These are phyloP conservation scores for Albugo laibachii DNA, from an alignment of 352 stramenopile genomes.

Conservation along the genomic window DNA sequence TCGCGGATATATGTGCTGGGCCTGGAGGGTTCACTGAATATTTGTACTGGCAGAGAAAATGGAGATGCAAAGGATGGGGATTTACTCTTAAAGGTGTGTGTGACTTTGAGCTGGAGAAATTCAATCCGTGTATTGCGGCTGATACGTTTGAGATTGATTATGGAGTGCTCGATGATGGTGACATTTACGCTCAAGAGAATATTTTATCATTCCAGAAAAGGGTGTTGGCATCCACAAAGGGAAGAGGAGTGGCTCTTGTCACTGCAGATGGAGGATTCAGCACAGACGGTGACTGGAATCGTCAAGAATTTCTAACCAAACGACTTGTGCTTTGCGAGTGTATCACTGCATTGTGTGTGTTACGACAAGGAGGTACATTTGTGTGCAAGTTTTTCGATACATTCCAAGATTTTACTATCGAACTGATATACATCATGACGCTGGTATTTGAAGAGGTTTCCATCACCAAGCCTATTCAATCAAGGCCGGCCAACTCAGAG, in stretches of 20 bases:
- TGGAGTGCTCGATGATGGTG: neutral
- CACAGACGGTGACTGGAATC: slow-evolving; percentile 23
- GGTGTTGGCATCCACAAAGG: neutral
- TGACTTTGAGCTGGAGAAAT: neutral
- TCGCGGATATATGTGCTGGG: neutral
- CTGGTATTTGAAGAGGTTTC: slow-evolving; percentile 16
- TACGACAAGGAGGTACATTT: slow-evolving; percentile 17
- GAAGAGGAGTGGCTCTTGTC: slow-evolving; percentile 15
- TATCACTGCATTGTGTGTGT: slow-evolving; percentile 18
- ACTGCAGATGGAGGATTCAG: slow-evolving; percentile 40
- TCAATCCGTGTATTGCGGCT: neutral
- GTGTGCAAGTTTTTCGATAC: slow-evolving; percentile 52
- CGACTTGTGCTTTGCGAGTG: slow-evolving; percentile 28
- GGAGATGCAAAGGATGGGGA: slow-evolving; percentile 1
- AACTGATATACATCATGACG: slow-evolving; percentile 14
- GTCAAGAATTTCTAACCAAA: slow-evolving; percentile 27
- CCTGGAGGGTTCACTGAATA: slow-evolving; percentile 1
- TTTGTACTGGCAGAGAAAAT: neutral
- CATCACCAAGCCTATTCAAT: slow-evolving; percentile 28
- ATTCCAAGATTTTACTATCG: slow-evolving; percentile 14
- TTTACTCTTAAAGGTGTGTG: slow-evolving; percentile 1
- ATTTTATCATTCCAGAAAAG: neutral
- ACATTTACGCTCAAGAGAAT: neutral
- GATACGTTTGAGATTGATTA: neutral
- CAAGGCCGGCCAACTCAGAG: slow-evolving; percentile 30